Percentiles rank a stretch among this genome's conserved stretches.
Conservation (phyloP, 768 basidiomycete species). For the Mycena filopes region DNA sequence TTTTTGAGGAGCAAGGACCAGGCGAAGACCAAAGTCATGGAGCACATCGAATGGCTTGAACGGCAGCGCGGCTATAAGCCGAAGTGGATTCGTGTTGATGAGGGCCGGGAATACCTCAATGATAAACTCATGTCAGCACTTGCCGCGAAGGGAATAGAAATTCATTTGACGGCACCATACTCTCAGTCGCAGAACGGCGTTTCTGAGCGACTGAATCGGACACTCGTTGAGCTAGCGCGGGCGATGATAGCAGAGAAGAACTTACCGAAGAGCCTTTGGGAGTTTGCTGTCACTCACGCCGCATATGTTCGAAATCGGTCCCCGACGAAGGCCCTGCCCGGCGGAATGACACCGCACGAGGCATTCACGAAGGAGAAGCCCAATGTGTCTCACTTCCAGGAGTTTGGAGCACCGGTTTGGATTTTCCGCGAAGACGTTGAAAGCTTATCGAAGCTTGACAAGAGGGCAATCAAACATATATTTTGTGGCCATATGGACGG, state of each 20-base stretch:
- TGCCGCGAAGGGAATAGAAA: constrained; percentile 39
- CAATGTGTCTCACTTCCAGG: constrained; percentile 14
- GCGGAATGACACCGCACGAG: constrained; percentile 10
- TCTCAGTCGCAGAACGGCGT: constrained; percentile 52
- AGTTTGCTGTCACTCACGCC: constrained; percentile 33
- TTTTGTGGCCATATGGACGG: no score
- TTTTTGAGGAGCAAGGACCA: constrained; percentile 36
- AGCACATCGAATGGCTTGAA: constrained; percentile 29
- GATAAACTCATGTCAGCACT: constrained; percentile 34
- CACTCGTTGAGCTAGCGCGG: constrained; percentile 37
- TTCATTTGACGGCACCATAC: no score
- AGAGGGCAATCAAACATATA: no score
- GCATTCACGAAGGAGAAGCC: constrained; percentile 15
- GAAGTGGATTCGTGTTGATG: constrained; percentile 36
- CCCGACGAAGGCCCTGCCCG: constrained; percentile 2
- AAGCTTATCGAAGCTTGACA: no score
- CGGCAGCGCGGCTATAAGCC: constrained; percentile 19
- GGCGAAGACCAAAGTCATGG: constrained; percentile 30
- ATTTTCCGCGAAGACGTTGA: no score
- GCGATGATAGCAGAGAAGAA: constrained; percentile 44
- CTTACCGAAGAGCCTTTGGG: constrained; percentile 35
- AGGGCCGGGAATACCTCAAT: constrained; percentile 45
- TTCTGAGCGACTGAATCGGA: constrained; percentile 49
- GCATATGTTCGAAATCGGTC: constrained; percentile 35
- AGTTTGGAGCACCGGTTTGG: constrained; percentile 22